phyloP scores from a whole-genome alignment of 108 stramenopile species.

The Craspedostauros australis region DNA sequence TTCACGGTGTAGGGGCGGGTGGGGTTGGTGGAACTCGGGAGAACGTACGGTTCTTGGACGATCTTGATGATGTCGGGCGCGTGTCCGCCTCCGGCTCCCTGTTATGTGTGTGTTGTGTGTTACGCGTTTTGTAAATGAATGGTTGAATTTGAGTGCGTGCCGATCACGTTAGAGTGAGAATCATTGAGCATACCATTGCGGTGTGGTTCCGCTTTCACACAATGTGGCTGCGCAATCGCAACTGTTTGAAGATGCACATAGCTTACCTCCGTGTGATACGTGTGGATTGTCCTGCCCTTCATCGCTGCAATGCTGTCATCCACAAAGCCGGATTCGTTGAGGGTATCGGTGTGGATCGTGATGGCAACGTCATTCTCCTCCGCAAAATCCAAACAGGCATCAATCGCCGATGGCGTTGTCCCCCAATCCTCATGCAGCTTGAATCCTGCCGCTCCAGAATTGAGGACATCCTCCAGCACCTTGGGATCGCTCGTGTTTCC shows the following conservation, averaged over 20 bases:
- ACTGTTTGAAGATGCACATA: not conserved
- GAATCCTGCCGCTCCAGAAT: slow-evolving; percentile 89
- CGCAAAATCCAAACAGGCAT: slow-evolving; percentile 85
- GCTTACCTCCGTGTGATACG: slow-evolving; percentile 83
- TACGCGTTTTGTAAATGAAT: too few relatives aligned
- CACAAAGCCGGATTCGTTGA: slow-evolving; percentile 94
- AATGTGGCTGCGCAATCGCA: not conserved
- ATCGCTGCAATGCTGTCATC: slow-evolving; percentile 91
- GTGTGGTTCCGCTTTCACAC: not conserved
- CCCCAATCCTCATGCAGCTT: slow-evolving; percentile 99
- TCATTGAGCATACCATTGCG: too few relatives aligned
- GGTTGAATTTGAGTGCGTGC: too few relatives aligned
- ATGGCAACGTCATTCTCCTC: slow-evolving; percentile 88
- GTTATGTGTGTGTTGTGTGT: too few relatives aligned
- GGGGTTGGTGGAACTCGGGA: slow-evolving; percentile 96
- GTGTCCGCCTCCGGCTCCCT: slow-evolving; percentile 86
- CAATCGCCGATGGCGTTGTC: slow-evolving; percentile 94
- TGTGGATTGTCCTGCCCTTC: slow-evolving; percentile 93
- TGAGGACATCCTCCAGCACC: slow-evolving; percentile 50
- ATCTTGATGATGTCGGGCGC: slow-evolving; percentile 99
- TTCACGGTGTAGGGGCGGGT: slow-evolving; percentile 94
- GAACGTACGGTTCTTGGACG: slow-evolving; percentile 81
- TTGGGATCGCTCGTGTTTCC: slow-evolving; percentile 84
- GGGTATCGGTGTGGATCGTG: slow-evolving; percentile 98
- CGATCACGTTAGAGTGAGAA: too few relatives aligned